These are phyloP conservation scores for Zymoseptoria tritici DNA, from an alignment of 2,329 filamentous ascomycete species.

Conservation along the genomic window DNA sequence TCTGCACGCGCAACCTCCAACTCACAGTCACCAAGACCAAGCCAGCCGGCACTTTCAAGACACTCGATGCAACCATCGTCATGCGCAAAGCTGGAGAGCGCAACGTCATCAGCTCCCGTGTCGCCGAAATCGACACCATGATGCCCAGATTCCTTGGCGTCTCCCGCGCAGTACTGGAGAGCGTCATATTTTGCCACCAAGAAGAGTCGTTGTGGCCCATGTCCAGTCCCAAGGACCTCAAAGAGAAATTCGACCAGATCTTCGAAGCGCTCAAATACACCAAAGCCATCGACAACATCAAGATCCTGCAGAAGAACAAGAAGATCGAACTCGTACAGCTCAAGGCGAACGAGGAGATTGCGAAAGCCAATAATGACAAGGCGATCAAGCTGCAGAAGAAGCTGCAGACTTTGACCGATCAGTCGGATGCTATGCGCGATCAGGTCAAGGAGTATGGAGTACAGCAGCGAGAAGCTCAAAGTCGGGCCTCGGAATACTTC, in stretches of 20 bases:
- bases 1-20: conserved; percentile 75
- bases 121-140: conserved; percentile 64
- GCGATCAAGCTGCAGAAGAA: conserved; percentile 54
- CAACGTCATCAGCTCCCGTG: conserved; percentile 68
- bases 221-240: conserved; percentile 75
- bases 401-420: conserved; percentile 50
- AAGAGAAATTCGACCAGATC: conserved; percentile 94
- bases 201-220: conserved; percentile 97
- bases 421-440: conserved; percentile 56
- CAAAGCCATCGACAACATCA: conserved; percentile 94
- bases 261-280: conserved; percentile 97
- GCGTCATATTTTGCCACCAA: conserved; percentile 97
- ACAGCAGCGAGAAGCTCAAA: conserved; percentile 54
- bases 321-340: conserved; percentile 65
- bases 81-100: conserved; percentile 74
- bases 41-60: conserved; percentile 66
- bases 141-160: conserved; percentile 85
- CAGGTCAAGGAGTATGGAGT: conserved; percentile 52
- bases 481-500: conserved; percentile 53
- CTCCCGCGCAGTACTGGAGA: conserved; percentile 80
- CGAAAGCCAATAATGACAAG: conserved; percentile 77
- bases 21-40: conserved; percentile 91
- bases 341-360: conserved; percentile 67
- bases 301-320: conserved; percentile 74
- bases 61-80: conserved; percentile 70